Conservation (phyloP, 75 land plant species). For the Selaginella moellendorffii region DNA sequence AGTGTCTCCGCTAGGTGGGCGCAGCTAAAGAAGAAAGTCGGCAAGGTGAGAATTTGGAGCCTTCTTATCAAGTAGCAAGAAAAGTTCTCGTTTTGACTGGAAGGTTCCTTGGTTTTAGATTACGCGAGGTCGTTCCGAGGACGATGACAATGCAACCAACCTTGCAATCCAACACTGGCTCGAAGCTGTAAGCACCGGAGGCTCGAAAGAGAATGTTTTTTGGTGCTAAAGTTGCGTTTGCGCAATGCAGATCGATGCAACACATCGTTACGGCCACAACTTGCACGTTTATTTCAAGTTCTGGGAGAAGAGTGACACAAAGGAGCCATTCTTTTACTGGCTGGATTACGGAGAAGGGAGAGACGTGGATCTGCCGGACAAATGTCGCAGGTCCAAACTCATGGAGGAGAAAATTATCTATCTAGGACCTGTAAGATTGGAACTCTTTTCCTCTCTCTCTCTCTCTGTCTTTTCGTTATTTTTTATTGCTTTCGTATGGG, state of each 20-base stretch:
- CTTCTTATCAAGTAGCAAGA: background rate
- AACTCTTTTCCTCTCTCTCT: background rate
- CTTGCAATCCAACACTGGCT: background rate
- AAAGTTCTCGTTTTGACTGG: background rate
- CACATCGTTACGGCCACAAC: background rate
- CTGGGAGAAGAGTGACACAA: background rate
- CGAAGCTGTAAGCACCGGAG: background rate
- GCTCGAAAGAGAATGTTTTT: background rate
- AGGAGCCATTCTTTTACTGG: background rate
- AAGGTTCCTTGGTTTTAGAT: too few relatives aligned
- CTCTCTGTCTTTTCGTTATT: background rate
- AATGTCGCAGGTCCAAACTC: conserved; percentile 53
- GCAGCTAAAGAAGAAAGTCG: background rate
- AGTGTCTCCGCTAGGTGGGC: background rate
- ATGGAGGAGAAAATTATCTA: conserved; percentile 46
- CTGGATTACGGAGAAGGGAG: conserved; percentile 72
- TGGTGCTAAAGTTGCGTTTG: background rate
- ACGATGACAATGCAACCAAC: background rate
- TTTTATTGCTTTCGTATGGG: too few relatives aligned
- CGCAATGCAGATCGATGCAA: background rate
- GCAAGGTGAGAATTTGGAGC: background rate
- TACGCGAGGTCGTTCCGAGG: background rate
- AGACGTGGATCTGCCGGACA: conserved; percentile 43
- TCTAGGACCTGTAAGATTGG: conserved; percentile 66
- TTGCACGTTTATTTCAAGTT: background rate